These are phyloP conservation scores for Anisogramma anomala DNA, from an alignment of 2,329 filamentous ascomycete species.

Conservation along the genomic window DNA sequence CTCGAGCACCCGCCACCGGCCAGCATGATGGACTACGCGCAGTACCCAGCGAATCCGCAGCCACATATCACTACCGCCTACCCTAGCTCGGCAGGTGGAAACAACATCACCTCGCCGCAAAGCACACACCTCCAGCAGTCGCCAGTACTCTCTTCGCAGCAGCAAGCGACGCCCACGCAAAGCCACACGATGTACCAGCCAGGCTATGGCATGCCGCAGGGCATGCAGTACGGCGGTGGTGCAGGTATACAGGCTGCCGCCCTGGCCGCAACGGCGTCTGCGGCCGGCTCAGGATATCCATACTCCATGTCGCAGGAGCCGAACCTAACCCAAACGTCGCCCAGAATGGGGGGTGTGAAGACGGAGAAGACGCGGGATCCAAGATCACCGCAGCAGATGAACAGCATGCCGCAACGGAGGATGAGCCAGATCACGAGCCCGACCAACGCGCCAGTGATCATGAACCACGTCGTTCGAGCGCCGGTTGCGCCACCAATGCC, in stretches of 20 bases:
- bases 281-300: slow-evolving; percentile 68
- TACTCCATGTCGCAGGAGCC: slow-evolving; percentile 58
- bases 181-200: slow-evolving; percentile 71
- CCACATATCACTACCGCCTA: slow-evolving; percentile 50
- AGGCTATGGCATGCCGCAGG: slow-evolving; percentile 59
- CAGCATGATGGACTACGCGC: slow-evolving; percentile 63
- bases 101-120: slow-evolving; percentile 61
- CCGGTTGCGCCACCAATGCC: slow-evolving; percentile 47
- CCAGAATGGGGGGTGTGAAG: slow-evolving; percentile 57
- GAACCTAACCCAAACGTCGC: slow-evolving; percentile 59
- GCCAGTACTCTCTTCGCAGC: slow-evolving; percentile 68
- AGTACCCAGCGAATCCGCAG: slow-evolving; percentile 55
- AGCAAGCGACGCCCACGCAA: slow-evolving; percentile 53
- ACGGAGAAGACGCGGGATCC: slow-evolving; percentile 62
- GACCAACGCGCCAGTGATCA: slow-evolving; percentile 60
- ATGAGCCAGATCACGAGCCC: slow-evolving; percentile 72
- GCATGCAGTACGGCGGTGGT: slow-evolving; percentile 76
- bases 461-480: slow-evolving; percentile 52
- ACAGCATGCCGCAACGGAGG: slow-evolving; percentile 48
- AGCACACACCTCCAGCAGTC: slow-evolving; percentile 61
- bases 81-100: slow-evolving; percentile 42
- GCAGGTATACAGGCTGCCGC: slow-evolving; percentile 78
- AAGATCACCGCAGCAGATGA: slow-evolving; percentile 65
- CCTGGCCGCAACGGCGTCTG: slow-evolving; percentile 84
- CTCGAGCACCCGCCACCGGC: slow-evolving; percentile 11